Evolutionary conservation across 306 rosid genomes (phyloP), one percentile per base, ranked within the genome.

Genomic region (Prunus padus): DNA sequence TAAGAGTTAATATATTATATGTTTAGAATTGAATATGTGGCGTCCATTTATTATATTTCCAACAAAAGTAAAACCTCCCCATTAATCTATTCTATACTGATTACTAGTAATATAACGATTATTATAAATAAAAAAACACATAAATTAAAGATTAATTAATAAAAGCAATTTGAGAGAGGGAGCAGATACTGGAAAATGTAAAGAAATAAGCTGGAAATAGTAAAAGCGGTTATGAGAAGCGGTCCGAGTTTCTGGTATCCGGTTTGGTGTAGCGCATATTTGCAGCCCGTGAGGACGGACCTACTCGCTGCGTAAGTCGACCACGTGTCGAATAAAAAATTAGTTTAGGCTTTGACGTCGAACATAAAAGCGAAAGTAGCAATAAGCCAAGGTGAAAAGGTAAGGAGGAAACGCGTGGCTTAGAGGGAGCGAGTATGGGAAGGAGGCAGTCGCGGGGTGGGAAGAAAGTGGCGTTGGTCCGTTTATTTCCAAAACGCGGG

Each of bases 181-280:
- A 66, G 70, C 50, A 45, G 74, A 56, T 46, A 44, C 65, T 47
- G 79, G 76, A 73, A 61, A 49, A 22, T 59, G 49, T 28, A 45
- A 71, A 59, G 72, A 62, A 65, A 56, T 22, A 4, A 74, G 26
- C 67, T 31, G 77, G 76, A 75, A 84, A 81, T 71, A 61, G 85
- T 75, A 84, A 56, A 84, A 81, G 85, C 75, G 45, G 85, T 84
- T 65, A 75, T 51, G 72, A 6, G 78, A 81, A 81, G 78, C 65
- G 63, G 84, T 56, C 83, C 83, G 83, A 83, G 75, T 70, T 66
- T 81, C 76, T 75, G 71, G 69, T 60, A 47, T 15, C 81, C 72
- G 51, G 85, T 56, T 47, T 63, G 44, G 3, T 6, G 14, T 5
- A 8, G 4, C 8, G 8, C 64, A 15, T 46, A 62, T 23, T 47